A percentile compares a stretch with the other conserved stretches of the same genome.
phyloP scores from a whole-genome alignment of 1,284 basidiomycete species.

The Xanthoconium separans region DNA sequence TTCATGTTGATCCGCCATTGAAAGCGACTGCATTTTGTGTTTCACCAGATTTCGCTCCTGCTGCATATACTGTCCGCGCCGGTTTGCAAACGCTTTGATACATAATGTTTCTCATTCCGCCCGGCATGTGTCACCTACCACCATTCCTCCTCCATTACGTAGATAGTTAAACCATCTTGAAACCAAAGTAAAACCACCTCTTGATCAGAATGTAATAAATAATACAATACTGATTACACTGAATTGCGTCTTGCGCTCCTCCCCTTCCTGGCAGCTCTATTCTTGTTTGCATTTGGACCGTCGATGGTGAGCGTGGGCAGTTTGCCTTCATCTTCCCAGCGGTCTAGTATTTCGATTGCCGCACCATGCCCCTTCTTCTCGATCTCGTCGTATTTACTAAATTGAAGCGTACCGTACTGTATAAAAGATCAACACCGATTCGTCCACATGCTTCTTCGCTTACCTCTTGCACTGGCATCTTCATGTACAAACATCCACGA shows the following conservation, averaged over 20 bases:
- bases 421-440: background rate
- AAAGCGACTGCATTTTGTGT: conserved; percentile 9
- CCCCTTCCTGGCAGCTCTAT: conserved; percentile 61
- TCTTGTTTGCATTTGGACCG: conserved; percentile 42
- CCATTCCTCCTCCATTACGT: conserved; percentile 6
- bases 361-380: conserved; percentile 81
- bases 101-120: conserved; percentile 14
- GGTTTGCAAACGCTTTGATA: conserved; percentile 21
- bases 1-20: conserved; percentile 6
- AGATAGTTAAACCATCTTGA: conserved; percentile 23
- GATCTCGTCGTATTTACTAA: conserved; percentile 81
- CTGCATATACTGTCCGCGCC: conserved; percentile 19
- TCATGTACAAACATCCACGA: conserved; percentile 88
- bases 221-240: conserved; percentile 34
- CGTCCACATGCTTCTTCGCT: conserved; percentile 19
- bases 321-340: conserved; percentile 80
- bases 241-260: conserved; percentile 77
- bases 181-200: conserved; percentile 4
- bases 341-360: conserved; percentile 70
- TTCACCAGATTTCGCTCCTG: conserved; percentile 11
- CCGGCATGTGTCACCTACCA: conserved; percentile 21
- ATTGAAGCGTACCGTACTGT: conserved; percentile 79
- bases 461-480: conserved; percentile 92
- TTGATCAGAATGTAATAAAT: background rate
- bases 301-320: conserved; percentile 73